Evolutionary conservation across 108 stramenopile genomes (phyloP), one percentile per base, ranked within the genome.

Genomic region (Fistulifera pelliculosa): DNA sequence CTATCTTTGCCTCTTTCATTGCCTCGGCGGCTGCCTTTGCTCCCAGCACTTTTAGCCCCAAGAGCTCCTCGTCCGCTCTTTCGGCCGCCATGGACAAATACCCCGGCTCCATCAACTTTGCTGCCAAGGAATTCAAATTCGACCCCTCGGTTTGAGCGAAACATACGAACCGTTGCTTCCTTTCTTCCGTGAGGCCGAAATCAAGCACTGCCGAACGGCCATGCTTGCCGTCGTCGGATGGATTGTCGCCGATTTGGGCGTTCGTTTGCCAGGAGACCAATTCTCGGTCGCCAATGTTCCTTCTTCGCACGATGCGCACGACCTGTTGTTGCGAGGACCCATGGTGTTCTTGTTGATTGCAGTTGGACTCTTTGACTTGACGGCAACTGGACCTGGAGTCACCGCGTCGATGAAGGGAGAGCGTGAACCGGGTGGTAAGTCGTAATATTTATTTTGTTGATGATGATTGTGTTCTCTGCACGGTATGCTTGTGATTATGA

Each of bases 151-250:
- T 1, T 74, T 87, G 38, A 56, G 77, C 49, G 81, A 82, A 61
- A 73, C 79, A 16, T 79, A 80, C 66, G 51, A 47, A 16, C 69
- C 77, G 18, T 58, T 56, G 54, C 50, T 75, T 25, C 78, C 79
- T 44, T 94, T 74, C 63, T 94, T 90, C 87, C 85, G 93, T 58
- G 93, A 94, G 67, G 66, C 81, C 57, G 93, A 94, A 61, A 59
- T 94, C 63, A 64, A 68, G 39, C 92, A 94, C 63, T 84, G 87
- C 40, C 87, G 92, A 47, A 71, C 84, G 27, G 92, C 92, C 72
- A 94, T 94, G 93, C 60, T 94, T 38, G 93, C 88, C 56, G 71
- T 76, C 24, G 58, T 85, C 44, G 93, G 93, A 50, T 83, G 81
- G 71, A 65, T 90, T 62, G 80, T 68, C 45, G 58, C 89, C 47